Base-by-base conservation (phyloP, 768 basidiomycete species). In the Trametes gibbosa region DNA sequence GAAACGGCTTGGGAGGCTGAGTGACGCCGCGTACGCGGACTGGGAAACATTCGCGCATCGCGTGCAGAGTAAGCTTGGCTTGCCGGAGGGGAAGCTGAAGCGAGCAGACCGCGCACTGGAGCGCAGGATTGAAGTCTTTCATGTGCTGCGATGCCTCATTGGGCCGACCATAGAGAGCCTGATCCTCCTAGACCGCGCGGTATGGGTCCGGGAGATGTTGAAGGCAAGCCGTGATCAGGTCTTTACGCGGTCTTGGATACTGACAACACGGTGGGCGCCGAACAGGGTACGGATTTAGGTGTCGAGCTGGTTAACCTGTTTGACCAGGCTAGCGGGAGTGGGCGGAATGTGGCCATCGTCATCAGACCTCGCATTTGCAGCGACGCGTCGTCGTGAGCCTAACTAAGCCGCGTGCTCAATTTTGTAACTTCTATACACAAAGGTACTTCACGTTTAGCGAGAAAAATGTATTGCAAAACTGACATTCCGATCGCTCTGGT, bases 321-420 rank as follows among this genome's bases (percentile, higher is more conserved):
- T 59, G 85, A 90, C 65, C 89, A 90, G 69, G 75, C 76, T 5
- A 80, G 79, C 2, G 89, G 87, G 43, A 91, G 89, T 69, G 87
- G 84, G 47, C 74, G 89, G 65, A 91, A 90, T 69, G 75, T 88
- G 55, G 87, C 82, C 7, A 74, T 90, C 34, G 72, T 87, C 47
- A 56, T 69, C 17, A 34, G 21, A 12, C 55, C 46, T 49, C 34
- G 46, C 49, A 23, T 42, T 16, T 13, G 2, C 39, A 25, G 16
- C 5, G n/a, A 27, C 17, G 39, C 21, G 3, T 13, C 14, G 8
- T 42, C 48, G 1, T 32, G n/a, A 32, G 27, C 8, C 13, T 17
- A 40, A 3, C 48, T 42, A 9, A 39, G 7, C 29, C 29, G 29
- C 29, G 29, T 10, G 5, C 29, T 32, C 29, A 32, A 32, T 32